Evolutionary conservation across 805 yeast genomes (phyloP), one percentile per base, ranked within the genome.

Genomic region (Saturnispora mendoncae): DNA sequence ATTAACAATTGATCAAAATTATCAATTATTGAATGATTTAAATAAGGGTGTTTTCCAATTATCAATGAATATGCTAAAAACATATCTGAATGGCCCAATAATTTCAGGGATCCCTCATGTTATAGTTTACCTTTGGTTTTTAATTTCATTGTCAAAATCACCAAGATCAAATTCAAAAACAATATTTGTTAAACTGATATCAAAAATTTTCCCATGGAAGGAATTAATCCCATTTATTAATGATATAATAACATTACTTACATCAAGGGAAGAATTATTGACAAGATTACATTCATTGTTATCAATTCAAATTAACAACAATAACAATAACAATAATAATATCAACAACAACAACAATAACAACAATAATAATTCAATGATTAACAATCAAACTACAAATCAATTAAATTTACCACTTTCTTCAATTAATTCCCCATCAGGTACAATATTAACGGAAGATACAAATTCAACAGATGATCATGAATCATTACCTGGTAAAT

Each of bases 91-190:
- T 44, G 90, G 92, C 0, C 92, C 94, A 2, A 67, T 74, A 33
- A 76, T 79, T 44, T 72, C 80, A 7, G 76, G 84, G 1, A 69
- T 82, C 4, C 79, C 88, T 10, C 94, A 84, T 64, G 67, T 79
- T 3, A 67, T 84, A 34, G 80, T 86, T 1, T 83, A 90, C 86
- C 60, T 82, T 6, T 82, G 84, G 53, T 85, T 82, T 51, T 60
- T 84, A 18, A 64, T 78, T 10, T 69, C 90, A 0, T 62, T 80
- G 23, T 81, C 83, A 2, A 69, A 75, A 45, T 76, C 70, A 29
- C 60, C 59, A 33, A 60, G 60, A 35, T 78, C 80, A 2, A 57
- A 61, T 9, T 57, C 78, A 1, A 65, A 62, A 44, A 60, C 66
- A 10, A 63, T 76, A 65, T 62, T 78, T 46, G 63, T 58, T 21